Evolutionary conservation across 2,329 filamentous ascomycete genomes (phyloP).

Genomic region (Xylaria hypoxylon): DNA sequence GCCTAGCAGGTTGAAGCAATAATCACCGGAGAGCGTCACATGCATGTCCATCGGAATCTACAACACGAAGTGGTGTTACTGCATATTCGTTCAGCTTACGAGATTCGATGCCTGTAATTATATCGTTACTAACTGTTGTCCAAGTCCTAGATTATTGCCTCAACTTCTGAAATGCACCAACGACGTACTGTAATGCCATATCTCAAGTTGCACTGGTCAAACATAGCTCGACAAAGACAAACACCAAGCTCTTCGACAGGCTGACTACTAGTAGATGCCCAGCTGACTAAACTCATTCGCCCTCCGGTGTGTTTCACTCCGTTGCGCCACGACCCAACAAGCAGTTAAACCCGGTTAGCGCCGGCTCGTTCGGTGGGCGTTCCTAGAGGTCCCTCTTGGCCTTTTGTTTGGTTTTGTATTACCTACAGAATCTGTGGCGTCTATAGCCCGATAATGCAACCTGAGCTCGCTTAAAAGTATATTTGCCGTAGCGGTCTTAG

Average conservation of each 20-base stretch:
- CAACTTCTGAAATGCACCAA: not conserved
- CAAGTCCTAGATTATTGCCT: not conserved
- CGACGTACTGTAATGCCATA: not conserved
- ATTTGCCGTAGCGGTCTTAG: conserved; percentile 24
- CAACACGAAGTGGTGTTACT: not conserved
- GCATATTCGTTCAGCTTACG: not conserved
- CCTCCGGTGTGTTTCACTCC: conserved; percentile 31
- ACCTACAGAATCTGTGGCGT: conserved; percentile 5
- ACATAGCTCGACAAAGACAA: not conserved
- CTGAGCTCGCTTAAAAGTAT: conserved; percentile 31
- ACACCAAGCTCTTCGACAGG: conserved; percentile 1
- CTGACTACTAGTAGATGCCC: not conserved
- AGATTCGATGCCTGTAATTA: not conserved
- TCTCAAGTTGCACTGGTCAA: not conserved
- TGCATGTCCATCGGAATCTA: not conserved
- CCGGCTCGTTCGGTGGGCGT: conserved; percentile 20
- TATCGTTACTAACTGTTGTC: not conserved
- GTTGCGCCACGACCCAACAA: conserved; percentile 17
- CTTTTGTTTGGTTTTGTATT: conserved; percentile 5
- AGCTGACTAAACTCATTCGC: conserved; percentile 12
- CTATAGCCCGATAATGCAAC: not conserved
- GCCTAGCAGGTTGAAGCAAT: not conserved
- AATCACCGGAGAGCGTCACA: not conserved
- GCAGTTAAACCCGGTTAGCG: conserved; percentile 10
- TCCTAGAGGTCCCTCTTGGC: conserved; percentile 3